A percentile compares a stretch with the other conserved stretches of the same genome.
phyloP scores from a whole-genome alignment of 2,329 filamentous ascomycete species.

The Macroventuria anomochaeta region DNA sequence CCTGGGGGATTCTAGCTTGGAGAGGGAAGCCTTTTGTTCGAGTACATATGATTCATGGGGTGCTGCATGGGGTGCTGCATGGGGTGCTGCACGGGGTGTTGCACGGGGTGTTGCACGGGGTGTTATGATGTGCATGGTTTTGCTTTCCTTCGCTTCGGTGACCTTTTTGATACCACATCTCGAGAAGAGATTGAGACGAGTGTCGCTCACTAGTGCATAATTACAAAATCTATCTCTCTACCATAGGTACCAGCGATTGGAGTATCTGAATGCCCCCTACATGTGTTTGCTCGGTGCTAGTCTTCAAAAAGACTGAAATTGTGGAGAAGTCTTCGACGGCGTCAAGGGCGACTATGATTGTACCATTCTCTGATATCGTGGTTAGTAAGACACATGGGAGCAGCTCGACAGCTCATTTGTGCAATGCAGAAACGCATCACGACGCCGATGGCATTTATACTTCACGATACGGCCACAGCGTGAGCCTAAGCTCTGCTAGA shows the following conservation, averaged over 20 bases:
- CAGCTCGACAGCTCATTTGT: not conserved
- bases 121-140: not conserved
- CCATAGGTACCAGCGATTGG: too few relatives aligned
- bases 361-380: not conserved
- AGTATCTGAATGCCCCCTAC: not conserved
- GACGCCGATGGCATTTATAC: not conserved
- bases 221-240: too few relatives aligned
- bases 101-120: not conserved
- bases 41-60: slow-evolving; percentile 3
- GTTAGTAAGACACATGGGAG: not conserved
- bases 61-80: not conserved
- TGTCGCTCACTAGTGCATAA: slow-evolving; percentile 4
- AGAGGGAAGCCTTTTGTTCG: not conserved
- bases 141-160: slow-evolving; percentile 7
- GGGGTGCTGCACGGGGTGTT: not conserved
- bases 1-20: not conserved
- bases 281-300: too few relatives aligned
- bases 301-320: too few relatives aligned
- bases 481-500: not conserved
- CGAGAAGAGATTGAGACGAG: not conserved
- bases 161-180: slow-evolving; percentile 13
- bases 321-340: not conserved
- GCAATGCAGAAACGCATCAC: not conserved
- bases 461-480: not conserved
- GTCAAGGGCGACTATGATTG: slow-evolving; percentile 3